A percentile compares a stretch with the other conserved stretches of the same genome.
These are phyloP conservation scores for Obelidium mucronatum DNA, from an alignment of 192 early-diverging fungal species.

Conservation along the genomic window DNA sequence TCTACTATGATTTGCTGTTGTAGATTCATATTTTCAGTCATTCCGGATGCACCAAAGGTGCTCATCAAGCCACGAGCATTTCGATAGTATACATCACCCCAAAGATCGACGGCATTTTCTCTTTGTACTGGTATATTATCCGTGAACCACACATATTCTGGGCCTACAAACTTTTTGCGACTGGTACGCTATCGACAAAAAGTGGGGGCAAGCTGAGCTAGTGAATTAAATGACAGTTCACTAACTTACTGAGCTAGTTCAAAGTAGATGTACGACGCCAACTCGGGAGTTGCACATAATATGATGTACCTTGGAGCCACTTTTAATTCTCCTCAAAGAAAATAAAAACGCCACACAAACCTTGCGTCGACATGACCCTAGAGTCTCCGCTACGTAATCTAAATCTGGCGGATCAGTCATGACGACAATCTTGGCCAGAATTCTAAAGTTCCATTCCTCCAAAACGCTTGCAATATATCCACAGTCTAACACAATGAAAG, in stretches of 20 bases:
- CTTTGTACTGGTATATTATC: neutral
- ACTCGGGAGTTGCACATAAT: neutral
- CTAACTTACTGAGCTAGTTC: neutral
- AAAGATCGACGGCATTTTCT: neutral
- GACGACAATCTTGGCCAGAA: no score
- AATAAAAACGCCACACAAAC: no score
- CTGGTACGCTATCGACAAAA: neutral
- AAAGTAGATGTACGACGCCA: neutral
- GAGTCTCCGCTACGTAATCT: neutral
- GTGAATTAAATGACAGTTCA: no score
- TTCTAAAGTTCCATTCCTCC: no score
- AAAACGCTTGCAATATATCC: no score
- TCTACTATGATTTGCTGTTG: neutral
- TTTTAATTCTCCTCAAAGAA: no score
- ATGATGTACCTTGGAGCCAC: no score
- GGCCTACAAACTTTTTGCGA: no score
- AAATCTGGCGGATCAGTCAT: no score
- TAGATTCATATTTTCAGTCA: neutral
- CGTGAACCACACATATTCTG: conserved; percentile 17
- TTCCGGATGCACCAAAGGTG: no score
- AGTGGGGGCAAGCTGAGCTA: no score
- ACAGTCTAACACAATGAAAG: no score
- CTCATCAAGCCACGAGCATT: neutral
- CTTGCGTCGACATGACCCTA: neutral
- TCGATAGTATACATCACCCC: conserved; percentile 1